A percentile compares a stretch with the other conserved stretches of the same genome.
These are phyloP conservation scores for Rhizopogon sp. DNA, from an alignment of 768 basidiomycete species.

Conservation along the genomic window DNA sequence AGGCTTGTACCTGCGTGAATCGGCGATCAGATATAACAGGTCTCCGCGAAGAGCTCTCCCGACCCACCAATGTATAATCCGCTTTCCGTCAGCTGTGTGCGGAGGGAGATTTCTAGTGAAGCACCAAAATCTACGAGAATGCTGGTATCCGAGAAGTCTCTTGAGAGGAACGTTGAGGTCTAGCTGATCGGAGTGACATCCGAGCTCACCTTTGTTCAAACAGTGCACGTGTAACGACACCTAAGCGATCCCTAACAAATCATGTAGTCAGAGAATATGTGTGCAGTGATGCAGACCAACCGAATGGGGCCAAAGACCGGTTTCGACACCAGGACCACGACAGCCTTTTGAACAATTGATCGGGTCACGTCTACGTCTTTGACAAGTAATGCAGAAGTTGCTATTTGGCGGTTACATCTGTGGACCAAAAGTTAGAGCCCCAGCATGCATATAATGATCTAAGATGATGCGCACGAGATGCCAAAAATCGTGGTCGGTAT, in stretches of 20 bases:
- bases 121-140: slow-evolving; percentile 87
- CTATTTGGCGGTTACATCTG: slow-evolving; percentile 94
- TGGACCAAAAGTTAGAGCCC: neutral
- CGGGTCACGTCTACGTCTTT: slow-evolving; percentile 86
- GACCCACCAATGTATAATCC: slow-evolving; percentile 89
- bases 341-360: slow-evolving; percentile 95
- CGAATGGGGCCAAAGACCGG: slow-evolving; percentile 94
- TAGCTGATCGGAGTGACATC: neutral
- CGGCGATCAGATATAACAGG: slow-evolving; percentile 4
- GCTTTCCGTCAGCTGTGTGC: slow-evolving; percentile 83
- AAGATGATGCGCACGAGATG: slow-evolving; percentile 66
- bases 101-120: slow-evolving; percentile 71
- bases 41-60: neutral
- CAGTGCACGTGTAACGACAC: slow-evolving; percentile 88
- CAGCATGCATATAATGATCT: slow-evolving; percentile 4
- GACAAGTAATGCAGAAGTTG: slow-evolving; percentile 70
- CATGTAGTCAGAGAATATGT: slow-evolving; percentile 2
- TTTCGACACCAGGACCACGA: slow-evolving; percentile 87
- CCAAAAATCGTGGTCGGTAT: slow-evolving; percentile 86
- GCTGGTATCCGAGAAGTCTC: slow-evolving; percentile 82
- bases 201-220: slow-evolving; percentile 71
- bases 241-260: slow-evolving; percentile 71
- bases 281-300: slow-evolving; percentile 28
- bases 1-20: slow-evolving; percentile 57
- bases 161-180: slow-evolving; percentile 17